A percentile compares a stretch with the other conserved stretches of the same genome.
Conservation (phyloP, 345 rosid genomes). For the Acer saccharum region DNA sequence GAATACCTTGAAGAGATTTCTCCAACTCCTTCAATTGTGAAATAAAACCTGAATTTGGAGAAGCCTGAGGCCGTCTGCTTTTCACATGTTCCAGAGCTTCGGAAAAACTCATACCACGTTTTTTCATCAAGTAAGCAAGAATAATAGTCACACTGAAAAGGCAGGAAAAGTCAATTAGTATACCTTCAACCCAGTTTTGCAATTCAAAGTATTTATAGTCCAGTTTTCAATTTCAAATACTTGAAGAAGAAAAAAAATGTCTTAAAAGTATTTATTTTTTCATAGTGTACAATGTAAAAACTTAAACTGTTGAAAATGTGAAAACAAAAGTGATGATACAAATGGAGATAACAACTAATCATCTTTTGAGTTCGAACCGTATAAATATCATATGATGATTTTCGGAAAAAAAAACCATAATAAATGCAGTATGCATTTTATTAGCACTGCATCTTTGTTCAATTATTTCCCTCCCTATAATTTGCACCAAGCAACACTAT, state of each 20-base stretch:
- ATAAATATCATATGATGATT: too few relatives aligned
- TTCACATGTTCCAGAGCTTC: constrained; percentile 42
- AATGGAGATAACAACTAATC: too few relatives aligned
- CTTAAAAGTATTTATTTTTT: neutral
- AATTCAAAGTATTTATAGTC: neutral
- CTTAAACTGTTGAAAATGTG: too few relatives aligned
- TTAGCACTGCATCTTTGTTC: too few relatives aligned
- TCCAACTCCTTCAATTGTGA: constrained; percentile 46
- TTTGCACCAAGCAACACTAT: too few relatives aligned
- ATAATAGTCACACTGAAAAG: constrained; percentile 41
- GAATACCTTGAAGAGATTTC: constrained; percentile 46
- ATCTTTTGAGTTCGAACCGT: too few relatives aligned
- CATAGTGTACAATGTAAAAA: neutral
- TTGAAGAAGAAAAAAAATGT: neutral
- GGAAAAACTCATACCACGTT: constrained; percentile 37
- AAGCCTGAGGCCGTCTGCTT: constrained; percentile 41
- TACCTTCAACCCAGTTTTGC: neutral
- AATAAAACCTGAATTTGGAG: constrained; percentile 64
- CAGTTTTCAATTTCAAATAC: constrained; percentile 6
- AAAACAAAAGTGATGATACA: too few relatives aligned
- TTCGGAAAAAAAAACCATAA: too few relatives aligned
- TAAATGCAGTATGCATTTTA: too few relatives aligned
- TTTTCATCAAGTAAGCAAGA: constrained; percentile 46
- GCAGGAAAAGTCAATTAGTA: neutral
- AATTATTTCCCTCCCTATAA: too few relatives aligned